Evolutionary conservation across 805 yeast genomes (phyloP).

Genomic region (Candida railenensis): DNA sequence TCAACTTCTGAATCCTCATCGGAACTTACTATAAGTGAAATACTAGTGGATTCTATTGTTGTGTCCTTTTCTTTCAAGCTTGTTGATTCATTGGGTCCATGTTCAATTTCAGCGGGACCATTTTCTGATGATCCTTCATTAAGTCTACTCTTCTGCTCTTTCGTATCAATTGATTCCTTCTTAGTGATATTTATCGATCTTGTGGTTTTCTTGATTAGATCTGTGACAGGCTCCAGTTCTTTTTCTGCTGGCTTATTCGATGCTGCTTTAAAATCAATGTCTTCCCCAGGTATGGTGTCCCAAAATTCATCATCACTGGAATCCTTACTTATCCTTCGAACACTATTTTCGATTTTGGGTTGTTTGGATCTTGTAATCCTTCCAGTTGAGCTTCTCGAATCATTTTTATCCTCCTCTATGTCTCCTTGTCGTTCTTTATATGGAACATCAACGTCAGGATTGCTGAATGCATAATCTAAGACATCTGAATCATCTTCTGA

Average conservation of each 20-base stretch:
- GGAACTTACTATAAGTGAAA: neutral
- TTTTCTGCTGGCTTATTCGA: no score
- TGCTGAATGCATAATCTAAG: neutral
- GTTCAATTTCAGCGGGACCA: no score
- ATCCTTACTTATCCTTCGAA: neutral
- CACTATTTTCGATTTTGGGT: no score
- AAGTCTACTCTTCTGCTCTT: no score
- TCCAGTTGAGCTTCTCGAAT: neutral
- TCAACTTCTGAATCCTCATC: neutral
- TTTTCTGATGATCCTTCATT: no score
- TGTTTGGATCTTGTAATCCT: neutral
- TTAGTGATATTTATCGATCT: no score
- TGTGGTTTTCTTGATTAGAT: neutral
- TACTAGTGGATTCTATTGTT: neutral
- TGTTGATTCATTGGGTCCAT: no score
- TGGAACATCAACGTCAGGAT: neutral
- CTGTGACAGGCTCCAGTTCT: neutral
- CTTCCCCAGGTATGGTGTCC: neutral
- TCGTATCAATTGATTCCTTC: no score
- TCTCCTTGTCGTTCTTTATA: neutral
- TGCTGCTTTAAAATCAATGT: no score
- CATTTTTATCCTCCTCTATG: neutral
- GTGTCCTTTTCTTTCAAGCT: no score
- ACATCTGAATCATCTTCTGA: slow-evolving; percentile 2
- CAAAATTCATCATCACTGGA: neutral